phyloP scores from a whole-genome alignment of 345 rosid genomes.

The Gossypium sturtianum region DNA sequence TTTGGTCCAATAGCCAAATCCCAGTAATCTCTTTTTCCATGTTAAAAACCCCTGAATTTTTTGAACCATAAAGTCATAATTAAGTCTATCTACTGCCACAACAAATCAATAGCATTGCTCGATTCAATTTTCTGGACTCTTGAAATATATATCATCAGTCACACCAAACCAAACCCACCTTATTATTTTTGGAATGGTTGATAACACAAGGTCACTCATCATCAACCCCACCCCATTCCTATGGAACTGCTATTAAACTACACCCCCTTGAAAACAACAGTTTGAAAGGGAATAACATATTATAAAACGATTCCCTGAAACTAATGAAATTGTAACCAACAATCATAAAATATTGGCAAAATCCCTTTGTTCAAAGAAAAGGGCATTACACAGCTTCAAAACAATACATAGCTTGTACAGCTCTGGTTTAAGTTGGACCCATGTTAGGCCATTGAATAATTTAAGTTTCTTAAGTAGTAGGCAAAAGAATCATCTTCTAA shows the following conservation, averaged over 20 bases:
- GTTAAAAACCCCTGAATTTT: background rate
- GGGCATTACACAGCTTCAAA: background rate
- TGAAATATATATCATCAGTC: background rate
- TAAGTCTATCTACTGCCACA: background rate
- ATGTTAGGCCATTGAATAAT: constrained; percentile 16
- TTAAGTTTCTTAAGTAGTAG: background rate
- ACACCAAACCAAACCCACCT: background rate
- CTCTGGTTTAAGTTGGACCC: constrained; percentile 15
- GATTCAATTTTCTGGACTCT: background rate
- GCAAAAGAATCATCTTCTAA: constrained; percentile 6
- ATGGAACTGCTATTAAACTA: background rate
- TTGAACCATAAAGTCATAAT: background rate
- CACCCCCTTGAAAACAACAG: background rate
- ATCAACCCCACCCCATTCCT: background rate
- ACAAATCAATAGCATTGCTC: background rate
- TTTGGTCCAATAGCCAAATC: background rate
- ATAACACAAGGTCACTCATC: background rate
- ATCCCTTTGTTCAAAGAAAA: too few species aligned
- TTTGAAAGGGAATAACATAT: background rate
- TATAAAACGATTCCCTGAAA: background rate
- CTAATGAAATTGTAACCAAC: background rate
- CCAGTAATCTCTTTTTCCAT: background rate
- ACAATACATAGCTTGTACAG: constrained; percentile 3
- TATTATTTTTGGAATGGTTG: constrained; percentile 1
- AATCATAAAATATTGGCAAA: background rate